Evolutionary conservation across 2,329 filamentous ascomycete genomes (phyloP).

Genomic region (Didymellaceae sp.): DNA sequence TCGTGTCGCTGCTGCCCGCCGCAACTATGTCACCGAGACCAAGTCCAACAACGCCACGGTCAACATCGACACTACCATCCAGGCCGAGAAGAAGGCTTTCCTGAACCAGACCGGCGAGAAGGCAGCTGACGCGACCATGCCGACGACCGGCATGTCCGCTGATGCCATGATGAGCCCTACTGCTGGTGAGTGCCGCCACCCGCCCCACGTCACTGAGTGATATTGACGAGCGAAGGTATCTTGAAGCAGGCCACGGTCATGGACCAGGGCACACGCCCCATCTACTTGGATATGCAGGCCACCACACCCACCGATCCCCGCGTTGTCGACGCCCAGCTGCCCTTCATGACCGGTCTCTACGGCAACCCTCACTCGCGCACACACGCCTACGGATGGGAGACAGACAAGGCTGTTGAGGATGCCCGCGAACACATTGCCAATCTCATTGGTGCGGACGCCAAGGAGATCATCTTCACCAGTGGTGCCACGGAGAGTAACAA

Average conservation of each 20-base stretch:
- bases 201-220: constrained; percentile 7
- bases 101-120: constrained; percentile 62
- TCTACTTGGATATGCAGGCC: constrained; percentile 98
- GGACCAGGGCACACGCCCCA: constrained; percentile 90
- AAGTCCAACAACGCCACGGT: constrained; percentile 82
- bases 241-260: constrained; percentile 91
- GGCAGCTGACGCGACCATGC: constrained; percentile 64
- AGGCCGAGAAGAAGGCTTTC: constrained; percentile 84
- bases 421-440: constrained; percentile 82
- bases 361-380: constrained; percentile 97
- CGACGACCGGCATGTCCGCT: constrained; percentile 63
- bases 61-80: constrained; percentile 81
- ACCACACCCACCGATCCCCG: constrained; percentile 94
- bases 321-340: constrained; percentile 95
- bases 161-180: constrained; percentile 81
- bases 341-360: constrained; percentile 90
- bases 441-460: constrained; percentile 91
- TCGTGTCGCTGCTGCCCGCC: constrained; percentile 52
- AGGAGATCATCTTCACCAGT: constrained; percentile 98
- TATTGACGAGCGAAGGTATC: constrained; percentile 62
- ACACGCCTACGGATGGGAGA: constrained; percentile 98
- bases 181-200: constrained; percentile 59
- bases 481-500: constrained; percentile 99
- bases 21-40: constrained; percentile 84
- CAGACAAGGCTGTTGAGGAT: constrained; percentile 88